These are phyloP conservation scores for Ceratocystis alfenasii DNA, from an alignment of 2,329 filamentous ascomycete species.

Conservation along the genomic window DNA sequence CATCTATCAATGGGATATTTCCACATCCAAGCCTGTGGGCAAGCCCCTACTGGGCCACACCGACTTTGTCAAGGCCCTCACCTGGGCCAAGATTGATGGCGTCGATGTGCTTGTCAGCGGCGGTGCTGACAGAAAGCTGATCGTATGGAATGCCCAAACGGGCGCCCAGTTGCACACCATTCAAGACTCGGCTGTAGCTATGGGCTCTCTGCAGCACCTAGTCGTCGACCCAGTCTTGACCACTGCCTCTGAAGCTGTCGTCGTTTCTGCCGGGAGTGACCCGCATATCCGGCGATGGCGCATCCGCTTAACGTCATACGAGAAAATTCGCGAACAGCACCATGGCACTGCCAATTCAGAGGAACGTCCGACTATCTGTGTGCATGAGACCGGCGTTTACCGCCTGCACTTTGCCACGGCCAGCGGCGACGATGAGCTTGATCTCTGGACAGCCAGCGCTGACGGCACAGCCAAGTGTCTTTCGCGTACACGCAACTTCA, in stretches of 20 bases:
- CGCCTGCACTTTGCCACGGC: conserved; percentile 55
- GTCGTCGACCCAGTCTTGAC: conserved; percentile 57
- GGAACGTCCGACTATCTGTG: conserved; percentile 47
- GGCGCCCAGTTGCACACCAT: conserved; percentile 61
- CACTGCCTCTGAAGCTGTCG: conserved; percentile 37
- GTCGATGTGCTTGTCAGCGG: conserved; percentile 59
- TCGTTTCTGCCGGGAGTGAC: conserved; percentile 74
- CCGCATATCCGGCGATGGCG: conserved; percentile 69
- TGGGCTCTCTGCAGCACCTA: conserved; percentile 72
- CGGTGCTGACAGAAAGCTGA: conserved; percentile 64
- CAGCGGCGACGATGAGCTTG: conserved; percentile 44
- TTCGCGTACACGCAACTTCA: conserved; percentile 55
- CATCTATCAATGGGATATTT: conserved; percentile 71
- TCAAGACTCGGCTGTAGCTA: conserved; percentile 56
- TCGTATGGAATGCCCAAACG: conserved; percentile 67
- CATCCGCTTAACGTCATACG: conserved; percentile 41
- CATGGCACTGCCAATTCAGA: conserved; percentile 32
- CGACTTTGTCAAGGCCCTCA: conserved; percentile 82
- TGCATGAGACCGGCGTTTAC: conserved; percentile 87
- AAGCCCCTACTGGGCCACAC: conserved; percentile 61
- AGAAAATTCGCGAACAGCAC: conserved; percentile 42
- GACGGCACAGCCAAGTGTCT: conserved; percentile 81
- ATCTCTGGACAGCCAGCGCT: conserved; percentile 86
- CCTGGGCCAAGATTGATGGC: conserved; percentile 48
- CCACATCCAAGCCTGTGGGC: conserved; percentile 38